These are phyloP conservation scores for Aspergillus sp. DNA, from an alignment of 2,329 filamentous ascomycete species.

Conservation along the genomic window DNA sequence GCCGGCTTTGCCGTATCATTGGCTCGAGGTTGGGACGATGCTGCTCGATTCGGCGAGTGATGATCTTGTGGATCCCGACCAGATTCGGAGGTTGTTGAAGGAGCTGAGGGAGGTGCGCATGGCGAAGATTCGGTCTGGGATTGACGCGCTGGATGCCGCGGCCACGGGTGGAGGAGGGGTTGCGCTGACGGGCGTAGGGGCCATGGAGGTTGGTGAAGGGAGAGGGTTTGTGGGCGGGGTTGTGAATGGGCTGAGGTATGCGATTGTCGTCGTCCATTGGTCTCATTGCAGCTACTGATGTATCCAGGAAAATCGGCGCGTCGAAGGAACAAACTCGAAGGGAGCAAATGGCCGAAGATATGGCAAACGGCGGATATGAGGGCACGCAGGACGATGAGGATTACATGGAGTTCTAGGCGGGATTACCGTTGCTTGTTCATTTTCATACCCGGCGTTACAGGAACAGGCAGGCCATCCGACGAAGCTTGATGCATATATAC, in stretches of 20 bases:
- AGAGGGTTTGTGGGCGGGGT: constrained; percentile 76
- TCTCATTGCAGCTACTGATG: constrained; percentile 3
- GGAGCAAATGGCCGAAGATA: constrained; percentile 65
- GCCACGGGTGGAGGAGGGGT: constrained; percentile 52
- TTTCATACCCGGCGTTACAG: constrained; percentile 15
- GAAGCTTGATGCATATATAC: constrained; percentile 28
- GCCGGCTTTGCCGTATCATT: constrained; percentile 71
- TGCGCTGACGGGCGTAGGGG: constrained; percentile 70
- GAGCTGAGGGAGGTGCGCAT: constrained; percentile 81
- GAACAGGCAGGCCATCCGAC: constrained; percentile 12
- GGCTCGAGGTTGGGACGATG: constrained; percentile 83
- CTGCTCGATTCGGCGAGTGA: constrained; percentile 76
- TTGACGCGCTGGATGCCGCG: constrained; percentile 55
- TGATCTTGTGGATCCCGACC: constrained; percentile 65
- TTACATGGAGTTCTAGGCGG: constrained; percentile 45
- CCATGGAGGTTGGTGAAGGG: constrained; percentile 85
- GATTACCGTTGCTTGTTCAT: constrained; percentile 8
- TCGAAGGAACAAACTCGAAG: constrained; percentile 67
- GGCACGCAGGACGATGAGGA: constrained; percentile 43
- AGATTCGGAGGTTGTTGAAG: constrained; percentile 63
- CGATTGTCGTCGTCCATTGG: background rate
- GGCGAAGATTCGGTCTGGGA: constrained; percentile 74
- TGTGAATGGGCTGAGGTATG: constrained; percentile 66
- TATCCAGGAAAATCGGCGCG: constrained; percentile 61
- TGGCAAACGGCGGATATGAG: constrained; percentile 43